A percentile compares a stretch with the other conserved stretches of the same genome.
Evolutionary conservation across 2,329 filamentous ascomycete genomes (phyloP).

Genomic region (Chaetomiaceae sp.): DNA sequence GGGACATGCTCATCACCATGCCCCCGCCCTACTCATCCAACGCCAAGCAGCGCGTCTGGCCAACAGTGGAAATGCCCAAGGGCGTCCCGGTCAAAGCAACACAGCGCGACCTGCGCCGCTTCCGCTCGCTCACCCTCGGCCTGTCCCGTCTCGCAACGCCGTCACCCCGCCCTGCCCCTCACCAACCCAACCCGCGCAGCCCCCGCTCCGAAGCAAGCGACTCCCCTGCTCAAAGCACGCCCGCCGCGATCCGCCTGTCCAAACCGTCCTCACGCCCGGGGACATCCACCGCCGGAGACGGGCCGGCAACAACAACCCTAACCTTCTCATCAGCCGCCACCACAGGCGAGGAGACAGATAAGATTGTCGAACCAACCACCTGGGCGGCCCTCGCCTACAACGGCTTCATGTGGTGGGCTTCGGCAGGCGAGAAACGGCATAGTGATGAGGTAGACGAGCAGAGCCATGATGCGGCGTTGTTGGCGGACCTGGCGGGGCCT

Average conservation of each 20-base stretch:
- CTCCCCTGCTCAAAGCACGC: constrained; percentile 5
- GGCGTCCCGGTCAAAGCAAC: constrained; percentile 73
- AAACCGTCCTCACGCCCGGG: constrained; percentile 18
- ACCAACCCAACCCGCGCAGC: constrained; percentile 7
- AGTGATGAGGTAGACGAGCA: constrained; percentile 57
- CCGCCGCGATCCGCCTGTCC: constrained; percentile 20
- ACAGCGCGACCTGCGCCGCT: constrained; percentile 83
- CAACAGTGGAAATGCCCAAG: constrained; percentile 64
- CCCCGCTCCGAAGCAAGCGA: constrained; percentile 21
- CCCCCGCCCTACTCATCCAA: constrained; percentile 58
- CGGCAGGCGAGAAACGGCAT: constrained; percentile 67
- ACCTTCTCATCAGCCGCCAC: constrained; percentile 22
- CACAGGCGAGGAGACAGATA: constrained; percentile 46
- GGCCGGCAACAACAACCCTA: neutral
- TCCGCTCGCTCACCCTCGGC: constrained; percentile 61
- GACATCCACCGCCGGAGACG: constrained; percentile 9
- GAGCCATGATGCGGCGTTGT: constrained; percentile 50
- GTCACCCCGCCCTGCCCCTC: neutral
- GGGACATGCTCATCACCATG: constrained; percentile 84
- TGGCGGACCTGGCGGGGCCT: constrained; percentile 52
- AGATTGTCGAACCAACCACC: constrained; percentile 57
- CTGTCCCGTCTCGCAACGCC: constrained; percentile 44
- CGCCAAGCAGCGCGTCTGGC: constrained; percentile 64
- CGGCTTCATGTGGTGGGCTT: constrained; percentile 88
- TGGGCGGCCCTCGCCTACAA: constrained; percentile 75